Percentiles rank a stretch among this genome's conserved stretches.
Evolutionary conservation across 2,329 filamentous ascomycete species (phyloP).

Genomic region (Cladosporium sp.): DNA sequence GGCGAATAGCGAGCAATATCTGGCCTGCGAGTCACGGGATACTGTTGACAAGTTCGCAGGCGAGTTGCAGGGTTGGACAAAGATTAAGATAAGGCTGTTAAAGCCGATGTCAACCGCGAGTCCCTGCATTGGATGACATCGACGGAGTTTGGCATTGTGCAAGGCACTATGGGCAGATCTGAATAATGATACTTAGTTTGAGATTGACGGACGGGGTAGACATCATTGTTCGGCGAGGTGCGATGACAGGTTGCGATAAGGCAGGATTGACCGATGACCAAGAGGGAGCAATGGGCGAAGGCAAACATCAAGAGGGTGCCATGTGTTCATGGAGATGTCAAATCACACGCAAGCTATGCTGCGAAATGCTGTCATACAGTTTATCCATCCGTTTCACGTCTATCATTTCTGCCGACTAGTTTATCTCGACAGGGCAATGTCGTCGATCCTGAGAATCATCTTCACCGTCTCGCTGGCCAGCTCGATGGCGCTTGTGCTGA

Average conservation of each 20-base stretch:
- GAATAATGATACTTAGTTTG: background rate
- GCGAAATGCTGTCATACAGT: conserved; percentile 19
- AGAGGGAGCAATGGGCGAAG: background rate
- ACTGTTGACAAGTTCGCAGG: background rate
- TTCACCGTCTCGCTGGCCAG: conserved; percentile 97
- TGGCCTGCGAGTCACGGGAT: background rate
- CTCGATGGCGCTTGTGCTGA: conserved; percentile 97
- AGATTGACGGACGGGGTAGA: background rate
- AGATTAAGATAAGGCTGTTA: conserved; percentile 4
- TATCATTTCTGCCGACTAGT: conserved; percentile 18
- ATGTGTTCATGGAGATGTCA: background rate
- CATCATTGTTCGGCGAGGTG: conserved; percentile 1
- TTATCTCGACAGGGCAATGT: conserved; percentile 56
- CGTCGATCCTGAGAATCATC: conserved; percentile 76
- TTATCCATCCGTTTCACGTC: conserved; percentile 16
- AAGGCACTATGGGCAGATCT: background rate
- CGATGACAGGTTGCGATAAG: conserved; percentile 10
- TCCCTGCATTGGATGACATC: background rate
- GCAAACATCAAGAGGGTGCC: background rate
- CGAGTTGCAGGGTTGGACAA: background rate
- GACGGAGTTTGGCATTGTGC: background rate
- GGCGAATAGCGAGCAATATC: background rate
- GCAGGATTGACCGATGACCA: background rate
- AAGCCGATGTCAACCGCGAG: conserved; percentile 1
- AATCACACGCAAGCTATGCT: background rate